A percentile compares a stretch with the other conserved stretches of the same genome.
phyloP scores from a whole-genome alignment of 139 green algal genomes.

The Tetradesmus lagerheimii region DNA sequence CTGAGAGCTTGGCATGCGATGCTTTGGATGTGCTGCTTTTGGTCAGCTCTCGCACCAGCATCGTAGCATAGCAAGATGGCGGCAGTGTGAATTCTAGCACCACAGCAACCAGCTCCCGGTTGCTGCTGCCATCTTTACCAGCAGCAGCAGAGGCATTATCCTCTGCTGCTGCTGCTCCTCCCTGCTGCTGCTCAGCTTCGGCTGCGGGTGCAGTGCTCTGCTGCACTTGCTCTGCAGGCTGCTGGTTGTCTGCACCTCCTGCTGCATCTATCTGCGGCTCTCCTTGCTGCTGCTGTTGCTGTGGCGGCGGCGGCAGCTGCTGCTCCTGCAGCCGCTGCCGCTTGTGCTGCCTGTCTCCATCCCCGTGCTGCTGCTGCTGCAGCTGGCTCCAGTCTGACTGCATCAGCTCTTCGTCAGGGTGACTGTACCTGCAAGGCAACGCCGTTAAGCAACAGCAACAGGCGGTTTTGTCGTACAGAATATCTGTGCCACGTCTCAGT shows the following conservation, averaged over 20 bases:
- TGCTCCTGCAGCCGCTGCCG: constrained; percentile 9
- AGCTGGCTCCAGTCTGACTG: constrained; percentile 64
- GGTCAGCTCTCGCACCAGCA: constrained; percentile 90
- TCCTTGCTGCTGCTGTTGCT: constrained; percentile 9
- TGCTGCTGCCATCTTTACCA: neutral
- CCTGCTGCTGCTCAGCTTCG: neutral
- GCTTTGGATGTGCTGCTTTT: constrained; percentile 64
- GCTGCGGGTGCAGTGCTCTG: neutral
- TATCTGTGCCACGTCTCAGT: too few species aligned
- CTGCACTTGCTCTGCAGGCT: neutral
- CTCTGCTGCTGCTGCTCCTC: neutral
- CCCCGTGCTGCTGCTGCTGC: constrained; percentile 9
- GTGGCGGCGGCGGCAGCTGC: too few species aligned
- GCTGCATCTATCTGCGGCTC: neutral
- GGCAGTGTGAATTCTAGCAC: constrained; percentile 86
- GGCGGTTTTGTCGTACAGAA: too few species aligned
- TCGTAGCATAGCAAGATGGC: constrained; percentile 92
- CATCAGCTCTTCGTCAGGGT: constrained; percentile 73
- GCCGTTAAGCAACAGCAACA: neutral
- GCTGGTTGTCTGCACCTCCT: neutral
- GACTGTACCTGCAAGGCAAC: constrained; percentile 59
- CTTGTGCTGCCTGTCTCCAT: neutral
- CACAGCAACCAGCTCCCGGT: constrained; percentile 65
- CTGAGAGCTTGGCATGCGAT: constrained; percentile 40
- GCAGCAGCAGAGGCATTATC: neutral